phyloP scores from a whole-genome alignment of 2,329 filamentous ascomycete genomes.

The Lasiodiplodia citricola region DNA sequence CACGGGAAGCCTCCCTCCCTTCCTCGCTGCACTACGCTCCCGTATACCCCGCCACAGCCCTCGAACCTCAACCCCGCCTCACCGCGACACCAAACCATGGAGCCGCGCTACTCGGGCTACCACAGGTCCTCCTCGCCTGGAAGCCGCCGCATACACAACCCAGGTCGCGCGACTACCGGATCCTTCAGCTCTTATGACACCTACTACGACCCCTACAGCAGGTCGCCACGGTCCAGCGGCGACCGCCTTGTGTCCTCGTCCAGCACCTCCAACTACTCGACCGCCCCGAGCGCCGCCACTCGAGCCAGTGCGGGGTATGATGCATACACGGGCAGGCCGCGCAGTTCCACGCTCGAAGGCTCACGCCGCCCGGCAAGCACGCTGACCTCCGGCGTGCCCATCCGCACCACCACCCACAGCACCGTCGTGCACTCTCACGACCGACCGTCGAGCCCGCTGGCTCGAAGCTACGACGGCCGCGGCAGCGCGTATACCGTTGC shows the following conservation, averaged over 20 bases:
- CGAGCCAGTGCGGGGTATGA: constrained; percentile 46
- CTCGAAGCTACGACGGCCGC: constrained; percentile 41
- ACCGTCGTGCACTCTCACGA: constrained; percentile 33
- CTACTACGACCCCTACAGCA: constrained; percentile 36
- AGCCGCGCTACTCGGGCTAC: constrained; percentile 17
- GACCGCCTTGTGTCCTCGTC: constrained; percentile 35
- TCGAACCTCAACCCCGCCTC: constrained; percentile 13
- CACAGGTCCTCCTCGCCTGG: constrained; percentile 43
- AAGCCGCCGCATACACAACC: constrained; percentile 36
- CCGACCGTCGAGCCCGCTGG: constrained; percentile 49
- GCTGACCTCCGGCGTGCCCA: constrained; percentile 37
- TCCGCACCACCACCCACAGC: constrained; percentile 37
- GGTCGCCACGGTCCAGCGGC: constrained; percentile 42
- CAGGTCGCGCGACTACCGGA: constrained; percentile 44
- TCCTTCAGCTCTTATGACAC: constrained; percentile 44
- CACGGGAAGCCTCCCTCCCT: constrained; percentile 20
- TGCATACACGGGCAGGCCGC: constrained; percentile 51
- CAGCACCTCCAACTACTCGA: constrained; percentile 39
- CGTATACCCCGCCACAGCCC: constrained; percentile 30
- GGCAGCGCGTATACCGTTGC: constrained; percentile 43
- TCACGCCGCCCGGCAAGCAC: constrained; percentile 44
- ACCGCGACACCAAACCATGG: constrained; percentile 29
- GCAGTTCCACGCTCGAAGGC: constrained; percentile 50
- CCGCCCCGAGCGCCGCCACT: constrained; percentile 46
- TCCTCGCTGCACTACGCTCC: constrained; percentile 31